Evolutionary conservation across 129 eudicot genomes (phyloP).

Genomic region (Logfia minima): DNA sequence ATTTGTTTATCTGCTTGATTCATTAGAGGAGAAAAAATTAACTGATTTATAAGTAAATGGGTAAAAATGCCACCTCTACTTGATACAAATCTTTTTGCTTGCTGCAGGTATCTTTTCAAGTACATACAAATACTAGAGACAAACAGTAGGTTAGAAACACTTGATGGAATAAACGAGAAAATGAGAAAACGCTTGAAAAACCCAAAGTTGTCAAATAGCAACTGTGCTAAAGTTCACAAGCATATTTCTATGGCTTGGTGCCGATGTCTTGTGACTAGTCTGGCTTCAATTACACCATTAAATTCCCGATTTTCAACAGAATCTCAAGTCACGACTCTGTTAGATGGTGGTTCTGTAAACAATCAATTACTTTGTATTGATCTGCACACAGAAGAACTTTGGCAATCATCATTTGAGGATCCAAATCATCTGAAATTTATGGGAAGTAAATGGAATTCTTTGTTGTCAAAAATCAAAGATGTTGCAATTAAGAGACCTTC

Average conservation of each 20-base stretch:
- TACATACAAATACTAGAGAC: conserved; percentile 76
- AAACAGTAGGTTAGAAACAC: conserved; percentile 64
- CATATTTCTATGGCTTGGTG: conserved; percentile 93
- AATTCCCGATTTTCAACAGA: conserved; percentile 53
- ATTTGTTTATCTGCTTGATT: background rate
- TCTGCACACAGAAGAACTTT: conserved; percentile 67
- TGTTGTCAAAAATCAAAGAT: conserved; percentile 75
- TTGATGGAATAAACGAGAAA: conserved; percentile 88
- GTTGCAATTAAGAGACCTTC: conserved; percentile 64
- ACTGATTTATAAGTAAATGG: background rate
- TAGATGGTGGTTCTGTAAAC: conserved; percentile 44
- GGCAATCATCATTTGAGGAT: conserved; percentile 80
- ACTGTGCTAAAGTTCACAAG: conserved; percentile 67
- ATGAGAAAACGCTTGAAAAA: conserved; percentile 91
- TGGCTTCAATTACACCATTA: conserved; percentile 76
- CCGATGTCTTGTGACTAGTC: conserved; percentile 70
- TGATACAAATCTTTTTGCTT: conserved; percentile 17
- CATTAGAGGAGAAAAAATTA: background rate
- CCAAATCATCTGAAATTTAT: conserved; percentile 53
- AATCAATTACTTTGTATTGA: conserved; percentile 76
- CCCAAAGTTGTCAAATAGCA: conserved; percentile 79
- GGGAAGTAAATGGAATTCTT: conserved; percentile 67
- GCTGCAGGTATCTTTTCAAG: conserved; percentile 73
- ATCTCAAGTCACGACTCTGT: conserved; percentile 31
- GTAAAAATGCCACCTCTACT: conserved; percentile 7